phyloP scores from a whole-genome alignment of 1,139 yeast genomes.

The Yamadazyma jaroonii region DNA sequence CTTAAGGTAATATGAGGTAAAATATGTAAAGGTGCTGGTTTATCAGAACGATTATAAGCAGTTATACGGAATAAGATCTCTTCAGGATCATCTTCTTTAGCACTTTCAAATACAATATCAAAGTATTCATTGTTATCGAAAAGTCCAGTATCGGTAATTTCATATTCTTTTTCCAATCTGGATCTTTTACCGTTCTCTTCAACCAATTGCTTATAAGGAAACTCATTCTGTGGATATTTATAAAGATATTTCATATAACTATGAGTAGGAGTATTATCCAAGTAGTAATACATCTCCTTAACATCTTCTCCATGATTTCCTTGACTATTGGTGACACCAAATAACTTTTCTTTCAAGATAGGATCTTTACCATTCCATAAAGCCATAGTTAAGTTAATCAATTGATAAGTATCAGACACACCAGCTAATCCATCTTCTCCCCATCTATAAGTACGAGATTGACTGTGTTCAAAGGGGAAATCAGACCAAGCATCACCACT shows the following conservation, averaged over 20 bases:
- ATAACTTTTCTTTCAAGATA: conserved; percentile 81
- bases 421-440: conserved; percentile 98
- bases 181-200: conserved; percentile 65
- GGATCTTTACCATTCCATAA: conserved; percentile 92
- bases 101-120: conserved; percentile 90
- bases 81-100: conserved; percentile 78
- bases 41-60: conserved; percentile 81
- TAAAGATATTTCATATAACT: conserved; percentile 90
- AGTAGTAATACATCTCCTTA: conserved; percentile 75
- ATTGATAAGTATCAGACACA: conserved; percentile 81
- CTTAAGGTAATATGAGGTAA: conserved; percentile 84
- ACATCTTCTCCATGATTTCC: conserved; percentile 98
- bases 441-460: conserved; percentile 87
- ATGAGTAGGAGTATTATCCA: conserved; percentile 92
- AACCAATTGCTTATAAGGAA: conserved; percentile 78
- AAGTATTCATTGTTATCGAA: conserved; percentile 81
- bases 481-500: conserved; percentile 93
- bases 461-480: conserved; percentile 86
- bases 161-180: conserved; percentile 67
- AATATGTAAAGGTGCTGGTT: conserved; percentile 84
- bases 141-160: conserved; percentile 71
- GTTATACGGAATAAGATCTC: conserved; percentile 87
- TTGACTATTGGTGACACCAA: conserved; percentile 89
- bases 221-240: conserved; percentile 85
- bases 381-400: conserved; percentile 73